Conservation (phyloP, 1,139 yeast genomes). For the Sugiyamaella xylanicola region DNA sequence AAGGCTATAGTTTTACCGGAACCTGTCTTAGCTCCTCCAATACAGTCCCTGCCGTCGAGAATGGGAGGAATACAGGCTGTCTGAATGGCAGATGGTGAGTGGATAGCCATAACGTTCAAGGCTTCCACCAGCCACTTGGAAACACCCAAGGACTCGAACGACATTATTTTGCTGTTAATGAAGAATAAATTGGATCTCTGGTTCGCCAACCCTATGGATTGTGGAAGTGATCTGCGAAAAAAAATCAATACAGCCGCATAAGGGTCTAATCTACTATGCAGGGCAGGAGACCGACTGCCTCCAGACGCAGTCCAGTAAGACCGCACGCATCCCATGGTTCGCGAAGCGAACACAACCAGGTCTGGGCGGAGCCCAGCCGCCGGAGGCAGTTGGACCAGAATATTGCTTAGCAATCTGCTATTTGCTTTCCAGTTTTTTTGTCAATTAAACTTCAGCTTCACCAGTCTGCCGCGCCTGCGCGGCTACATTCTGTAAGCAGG, state of each 20-base stretch:
- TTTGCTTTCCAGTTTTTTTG: no score
- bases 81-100: constrained; percentile 85
- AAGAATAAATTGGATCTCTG: no score
- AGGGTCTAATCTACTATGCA: constrained; percentile 5
- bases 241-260: constrained; percentile 21
- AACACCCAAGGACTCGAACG: constrained; percentile 69
- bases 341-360: no score
- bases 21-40: constrained; percentile 98
- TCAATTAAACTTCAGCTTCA: no score
- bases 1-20: constrained; percentile 97
- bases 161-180: no score
- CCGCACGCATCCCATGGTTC: no score
- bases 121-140: constrained; percentile 88
- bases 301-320: no score
- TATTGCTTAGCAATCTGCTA: no score
- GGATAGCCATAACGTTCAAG: constrained; percentile 75
- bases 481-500: neutral
- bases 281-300: no score
- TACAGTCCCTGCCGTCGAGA: constrained; percentile 81
- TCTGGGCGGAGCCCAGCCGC: no score
- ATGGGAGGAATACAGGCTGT: constrained; percentile 86
- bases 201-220: constrained; percentile 2
- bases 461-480: neutral
- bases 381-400: no score
- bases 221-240: constrained; percentile 7